Evolutionary conservation across 805 yeast genomes (phyloP), one percentile per base, ranked within the genome.

Genomic region (Ogataea nitratoaversa): DNA sequence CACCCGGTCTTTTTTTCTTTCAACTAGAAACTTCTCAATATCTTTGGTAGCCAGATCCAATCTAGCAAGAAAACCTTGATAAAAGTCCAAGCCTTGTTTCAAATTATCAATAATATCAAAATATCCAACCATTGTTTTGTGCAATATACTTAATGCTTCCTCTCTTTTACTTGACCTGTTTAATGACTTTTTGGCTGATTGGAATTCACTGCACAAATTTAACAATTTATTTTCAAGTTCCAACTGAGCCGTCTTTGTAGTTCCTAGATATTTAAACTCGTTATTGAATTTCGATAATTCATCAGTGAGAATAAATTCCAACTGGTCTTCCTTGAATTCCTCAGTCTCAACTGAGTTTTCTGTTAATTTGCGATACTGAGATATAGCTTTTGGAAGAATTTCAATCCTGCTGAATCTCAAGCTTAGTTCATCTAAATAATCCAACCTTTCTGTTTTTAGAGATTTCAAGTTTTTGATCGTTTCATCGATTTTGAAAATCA

Each of bases 11-110:
- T n/a, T n/a, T n/a, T n/a, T n/a, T n/a, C n/a, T n/a, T n/a, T n/a
- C n/a, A n/a, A n/a, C n/a, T n/a, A n/a, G n/a, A n/a, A n/a, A n/a
- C n/a, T n/a, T n/a, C n/a, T n/a, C n/a, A n/a, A n/a, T n/a, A n/a
- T n/a, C n/a, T n/a, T n/a, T n/a, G n/a, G n/a, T n/a, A n/a, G n/a
- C n/a, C n/a, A n/a, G n/a, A n/a, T n/a, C n/a, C n/a, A n/a, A n/a
- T n/a, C n/a, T 73, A 8, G 58, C 59, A 23, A 71, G 62, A 44
- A 86, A 74, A 38, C 80, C 83, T 29, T 69, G 69, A 63, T 90
- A 90, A 55, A 89, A 89, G 39, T 71, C 70, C 0, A 75, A 52
- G 0, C 95, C 96, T 50, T 83, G 84, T 23, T 71, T 71, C 20
- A 87, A 57, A 53, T 85, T 83, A 5, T 69, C 64, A 14, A 71